Base-by-base conservation (phyloP, 2,329 filamentous ascomycete genomes). In the Fusarium piperis region DNA sequence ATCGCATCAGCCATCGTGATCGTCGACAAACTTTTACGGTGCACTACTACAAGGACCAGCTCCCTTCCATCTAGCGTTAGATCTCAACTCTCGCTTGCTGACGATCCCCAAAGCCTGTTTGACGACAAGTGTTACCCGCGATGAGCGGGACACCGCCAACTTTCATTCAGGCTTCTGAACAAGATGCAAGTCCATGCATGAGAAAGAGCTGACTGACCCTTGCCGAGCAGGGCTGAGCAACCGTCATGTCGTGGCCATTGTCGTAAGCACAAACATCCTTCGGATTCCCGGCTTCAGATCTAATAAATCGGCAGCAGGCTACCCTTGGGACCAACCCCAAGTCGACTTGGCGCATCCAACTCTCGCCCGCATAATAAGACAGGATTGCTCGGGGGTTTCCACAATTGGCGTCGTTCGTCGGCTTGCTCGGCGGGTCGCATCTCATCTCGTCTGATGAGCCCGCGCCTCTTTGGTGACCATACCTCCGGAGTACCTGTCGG, bases 161-260 rank as follows among this genome's bases (percentile, higher is more conserved):
- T 23, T 38, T 39, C 64, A 39, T 41, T 15, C 46, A 35, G 18
- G 23, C 44, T 48, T 48, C 26, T 28, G 23, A 8, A n/a, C 23
- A 48, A 16, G 44, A 48, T 48, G 23, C 44, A 48, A 48, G 44
- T 18, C 44, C 10, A 48, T 48, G 44, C 23, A 46, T 44, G 39
- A 16, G 36, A 30, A 30, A 55, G 30, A 61, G 33, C 39, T 41
- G 46, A 60, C 38, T n/a, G 23, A 23, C 56, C 61, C 51, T 63
- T 57, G 59, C 58, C 57, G 13, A 69, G 55, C 73, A 73, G 61
- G 69, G 69, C 71, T 75, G 73, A 74, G 64, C 66, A 63, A 38
- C 62, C 66, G 46, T 59, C 59, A 74, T 72, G 71, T 61, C 71
- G 68, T 44, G 18, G 51, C 61, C 41, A 51, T 20, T 71, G 52